Evolutionary conservation across 2,329 filamentous ascomycete genomes (phyloP).

Genomic region (Ceratocystis destructans): DNA sequence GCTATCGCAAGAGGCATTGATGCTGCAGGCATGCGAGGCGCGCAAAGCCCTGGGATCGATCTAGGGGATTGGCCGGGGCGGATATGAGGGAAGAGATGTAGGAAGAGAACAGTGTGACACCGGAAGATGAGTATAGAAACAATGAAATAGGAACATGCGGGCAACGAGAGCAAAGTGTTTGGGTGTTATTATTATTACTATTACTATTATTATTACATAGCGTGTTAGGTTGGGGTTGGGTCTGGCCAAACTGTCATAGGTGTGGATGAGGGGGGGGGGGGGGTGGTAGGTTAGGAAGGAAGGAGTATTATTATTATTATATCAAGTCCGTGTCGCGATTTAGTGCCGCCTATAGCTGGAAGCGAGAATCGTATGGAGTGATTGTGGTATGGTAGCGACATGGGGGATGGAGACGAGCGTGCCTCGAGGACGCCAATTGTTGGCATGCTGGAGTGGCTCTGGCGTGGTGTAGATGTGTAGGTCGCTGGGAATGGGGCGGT

Average conservation of each 20-base stretch:
- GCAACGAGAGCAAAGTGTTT: not conserved
- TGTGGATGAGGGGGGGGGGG: no score
- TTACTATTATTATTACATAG: not conserved
- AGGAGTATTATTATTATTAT: slow-evolving; percentile 2
- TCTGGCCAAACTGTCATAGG: not conserved
- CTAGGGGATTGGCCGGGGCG: not conserved
- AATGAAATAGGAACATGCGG: no score
- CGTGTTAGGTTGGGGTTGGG: not conserved
- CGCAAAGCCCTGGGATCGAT: slow-evolving; percentile 10
- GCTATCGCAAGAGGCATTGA: slow-evolving; percentile 10
- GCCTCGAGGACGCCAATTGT: no score
- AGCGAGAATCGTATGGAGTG: no score
- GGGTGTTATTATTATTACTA: not conserved
- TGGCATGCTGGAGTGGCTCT: no score
- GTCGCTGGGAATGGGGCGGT: no score
- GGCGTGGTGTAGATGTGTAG: no score
- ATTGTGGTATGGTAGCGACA: no score
- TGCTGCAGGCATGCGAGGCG: slow-evolving; percentile 4
- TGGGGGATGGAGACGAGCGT: no score
- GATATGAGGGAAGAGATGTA: not conserved
- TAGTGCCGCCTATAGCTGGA: no score
- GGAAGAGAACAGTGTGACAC: not conserved
- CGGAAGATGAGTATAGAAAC: not conserved
- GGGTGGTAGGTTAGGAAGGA: not conserved
- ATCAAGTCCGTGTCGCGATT: not conserved